Conservation (phyloP, 768 basidiomycete species). For the Wakefieldia striispora region DNA sequence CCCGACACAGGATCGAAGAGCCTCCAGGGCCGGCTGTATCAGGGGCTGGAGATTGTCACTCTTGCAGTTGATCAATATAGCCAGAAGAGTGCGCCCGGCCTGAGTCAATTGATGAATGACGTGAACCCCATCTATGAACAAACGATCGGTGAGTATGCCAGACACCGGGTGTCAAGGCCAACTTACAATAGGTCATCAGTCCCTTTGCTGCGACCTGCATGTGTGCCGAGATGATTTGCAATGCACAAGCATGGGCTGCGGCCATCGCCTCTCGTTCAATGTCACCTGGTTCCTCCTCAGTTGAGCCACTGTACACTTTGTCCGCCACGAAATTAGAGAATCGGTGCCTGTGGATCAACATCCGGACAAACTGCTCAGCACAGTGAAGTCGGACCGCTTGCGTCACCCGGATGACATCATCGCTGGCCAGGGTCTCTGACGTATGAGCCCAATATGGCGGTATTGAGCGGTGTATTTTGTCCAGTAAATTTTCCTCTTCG, state of each 20-base stretch:
- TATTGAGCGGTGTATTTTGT: constrained; percentile 71
- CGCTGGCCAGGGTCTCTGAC: constrained; percentile 74
- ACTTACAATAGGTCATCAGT: constrained; percentile 92
- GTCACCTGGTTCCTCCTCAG: constrained; percentile 56
- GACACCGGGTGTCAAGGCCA: constrained; percentile 3
- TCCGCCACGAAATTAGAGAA: constrained; percentile 78
- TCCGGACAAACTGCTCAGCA: constrained; percentile 80
- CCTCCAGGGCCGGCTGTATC: constrained; percentile 81
- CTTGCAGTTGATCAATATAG: constrained; percentile 85
- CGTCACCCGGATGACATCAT: constrained; percentile 86
- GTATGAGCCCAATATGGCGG: constrained; percentile 80
- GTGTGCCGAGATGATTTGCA: constrained; percentile 81
- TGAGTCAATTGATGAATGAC: constrained; percentile 95
- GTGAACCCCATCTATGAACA: constrained; percentile 76
- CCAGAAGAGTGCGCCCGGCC: constrained; percentile 87
- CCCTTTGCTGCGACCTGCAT: constrained; percentile 84
- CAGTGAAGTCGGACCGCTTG: constrained; percentile 87
- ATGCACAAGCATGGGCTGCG: constrained; percentile 70
- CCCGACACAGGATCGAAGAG: constrained; percentile 83
- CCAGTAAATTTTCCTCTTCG: constrained; percentile 79
- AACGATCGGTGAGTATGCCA: constrained; percentile 12
- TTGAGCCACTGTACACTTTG: constrained; percentile 46
- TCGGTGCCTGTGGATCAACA: constrained; percentile 87
- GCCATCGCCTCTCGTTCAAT: constrained; percentile 77
- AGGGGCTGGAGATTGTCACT: constrained; percentile 71